phyloP scores from a whole-genome alignment of 768 basidiomycete species.

The Lactarius deliciosus region DNA sequence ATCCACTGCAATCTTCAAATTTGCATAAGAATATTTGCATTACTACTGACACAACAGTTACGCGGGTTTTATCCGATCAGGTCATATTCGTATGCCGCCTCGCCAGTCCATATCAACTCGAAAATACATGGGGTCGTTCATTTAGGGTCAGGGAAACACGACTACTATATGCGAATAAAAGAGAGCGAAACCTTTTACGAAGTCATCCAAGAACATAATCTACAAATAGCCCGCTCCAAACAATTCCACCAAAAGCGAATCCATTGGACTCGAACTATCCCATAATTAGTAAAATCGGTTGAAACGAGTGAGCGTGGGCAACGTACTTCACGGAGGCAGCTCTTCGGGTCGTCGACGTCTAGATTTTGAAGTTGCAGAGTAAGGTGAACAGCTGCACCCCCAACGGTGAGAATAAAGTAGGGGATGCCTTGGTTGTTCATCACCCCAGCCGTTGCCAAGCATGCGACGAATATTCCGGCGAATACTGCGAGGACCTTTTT shows the following conservation, averaged over 20 bases:
- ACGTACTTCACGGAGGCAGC: conserved; percentile 17
- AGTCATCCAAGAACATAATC: conserved; percentile 13
- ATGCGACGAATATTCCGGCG: conserved; percentile 31
- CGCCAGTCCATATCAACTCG: not conserved
- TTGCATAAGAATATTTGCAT: too few species aligned
- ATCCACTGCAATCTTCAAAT: too few species aligned
- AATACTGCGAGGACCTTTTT: conserved; percentile 48
- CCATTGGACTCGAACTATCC: conserved; percentile 21
- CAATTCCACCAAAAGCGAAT: conserved; percentile 10
- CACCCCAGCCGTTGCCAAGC: conserved; percentile 34
- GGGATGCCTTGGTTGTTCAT: conserved; percentile 32
- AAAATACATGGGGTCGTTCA: not conserved
- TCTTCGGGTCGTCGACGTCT: conserved; percentile 15
- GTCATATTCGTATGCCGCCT: too few species aligned
- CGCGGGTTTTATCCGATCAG: too few species aligned
- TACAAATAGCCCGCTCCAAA: conserved; percentile 16
- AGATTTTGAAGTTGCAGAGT: conserved; percentile 16
- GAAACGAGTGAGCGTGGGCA: not conserved
- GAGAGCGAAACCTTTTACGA: not conserved
- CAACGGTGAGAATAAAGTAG: conserved; percentile 19
- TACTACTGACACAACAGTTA: too few species aligned
- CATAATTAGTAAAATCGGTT: not conserved
- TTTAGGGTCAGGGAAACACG: not conserved
- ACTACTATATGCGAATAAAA: not conserved
- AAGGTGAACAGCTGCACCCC: conserved; percentile 12